Base-by-base conservation (phyloP, 495 filamentous ascomycete species). In the Xylaria telfairii region DNA sequence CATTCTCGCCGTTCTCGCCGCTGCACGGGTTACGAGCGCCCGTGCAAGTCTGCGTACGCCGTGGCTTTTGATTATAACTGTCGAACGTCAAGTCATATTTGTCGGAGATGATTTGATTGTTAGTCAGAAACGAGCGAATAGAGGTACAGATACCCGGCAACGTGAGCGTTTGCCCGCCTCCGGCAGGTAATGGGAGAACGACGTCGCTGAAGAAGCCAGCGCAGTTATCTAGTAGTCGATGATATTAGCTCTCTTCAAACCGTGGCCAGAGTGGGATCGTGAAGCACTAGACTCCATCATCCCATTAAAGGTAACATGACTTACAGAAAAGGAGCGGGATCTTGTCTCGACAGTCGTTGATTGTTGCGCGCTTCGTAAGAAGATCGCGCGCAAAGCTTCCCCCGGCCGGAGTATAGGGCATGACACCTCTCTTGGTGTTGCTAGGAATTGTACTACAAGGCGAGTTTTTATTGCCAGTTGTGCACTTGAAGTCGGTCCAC, bases 321-420 rank as follows among this genome's bases (percentile, higher is more conserved):
- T 56, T 32, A 56, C 53, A 56, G 28, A 24, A 56, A 13, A 56
- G 53, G 10, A 56, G 53, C 28, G 53, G 53, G 26, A 56, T 56
- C 24, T 56, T 56, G 53, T 3, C 21, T 13, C 53, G 53, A 32
- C 53, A 56, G 19, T 56, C 53, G 21, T 32, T 32, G 53, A 56
- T 13, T 12, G 53, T 13, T 12, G 53, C 53, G 24, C 53, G 53
- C 19, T 56, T 56, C 53, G 3, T 4, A 6, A 56, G 5, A 56
- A 46, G 19, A 13, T 10, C 2, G 10, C 44, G 44, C 15, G 19
- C 12, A 4, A 46, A 3, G 10, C 44, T 46, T n/a, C 44, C 44
- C 12, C 44, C 44, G 12, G 44, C 44, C 19, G 44, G 44, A n/a
- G 12, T 46, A 10, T 46, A n/a, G 12, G 44, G 12, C 12, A 46